Percentiles rank a stretch among this genome's conserved stretches.
Conservation (phyloP, 306 rosid species). For the Herpetospermum pedunculosum region DNA sequence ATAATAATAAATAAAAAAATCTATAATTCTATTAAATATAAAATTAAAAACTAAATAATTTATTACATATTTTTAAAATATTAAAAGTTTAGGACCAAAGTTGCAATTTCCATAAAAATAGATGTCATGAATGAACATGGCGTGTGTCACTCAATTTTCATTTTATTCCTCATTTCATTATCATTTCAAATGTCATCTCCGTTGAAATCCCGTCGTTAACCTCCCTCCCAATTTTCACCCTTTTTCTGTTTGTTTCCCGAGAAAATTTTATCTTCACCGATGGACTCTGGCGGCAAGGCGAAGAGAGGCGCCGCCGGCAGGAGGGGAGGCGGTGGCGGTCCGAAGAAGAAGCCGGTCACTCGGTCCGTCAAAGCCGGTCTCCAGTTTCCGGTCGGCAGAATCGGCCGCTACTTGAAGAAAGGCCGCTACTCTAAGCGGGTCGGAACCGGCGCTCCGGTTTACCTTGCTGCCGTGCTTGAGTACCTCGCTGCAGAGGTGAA, state of each 20-base stretch:
- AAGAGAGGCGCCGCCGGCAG: conserved; percentile 39
- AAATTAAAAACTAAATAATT: no score
- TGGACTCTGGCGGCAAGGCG: conserved; percentile 24
- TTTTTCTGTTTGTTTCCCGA: conserved; percentile 16
- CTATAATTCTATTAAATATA: no score
- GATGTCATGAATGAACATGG: neutral
- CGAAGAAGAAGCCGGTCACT: conserved; percentile 33
- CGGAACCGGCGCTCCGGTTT: conserved; percentile 41
- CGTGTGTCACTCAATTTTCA: neutral
- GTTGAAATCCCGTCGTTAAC: neutral
- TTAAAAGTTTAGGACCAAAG: no score
- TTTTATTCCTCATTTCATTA: neutral
- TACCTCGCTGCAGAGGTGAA: conserved; percentile 37
- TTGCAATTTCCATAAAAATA: no score
- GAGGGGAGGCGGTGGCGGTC: conserved; percentile 27
- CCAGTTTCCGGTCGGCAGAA: conserved; percentile 38
- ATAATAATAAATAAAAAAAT: no score
- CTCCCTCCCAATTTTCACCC: neutral
- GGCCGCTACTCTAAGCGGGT: conserved; percentile 34
- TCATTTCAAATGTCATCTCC: neutral
- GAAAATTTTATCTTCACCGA: neutral
- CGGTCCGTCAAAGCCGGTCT: conserved; percentile 36
- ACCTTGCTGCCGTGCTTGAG: conserved; percentile 38
- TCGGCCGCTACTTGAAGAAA: conserved; percentile 35
- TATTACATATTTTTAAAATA: no score